A percentile compares a stretch with the other conserved stretches of the same genome.
Conservation (phyloP, 495 filamentous ascomycete species). For the Aspergillus panamensis region DNA sequence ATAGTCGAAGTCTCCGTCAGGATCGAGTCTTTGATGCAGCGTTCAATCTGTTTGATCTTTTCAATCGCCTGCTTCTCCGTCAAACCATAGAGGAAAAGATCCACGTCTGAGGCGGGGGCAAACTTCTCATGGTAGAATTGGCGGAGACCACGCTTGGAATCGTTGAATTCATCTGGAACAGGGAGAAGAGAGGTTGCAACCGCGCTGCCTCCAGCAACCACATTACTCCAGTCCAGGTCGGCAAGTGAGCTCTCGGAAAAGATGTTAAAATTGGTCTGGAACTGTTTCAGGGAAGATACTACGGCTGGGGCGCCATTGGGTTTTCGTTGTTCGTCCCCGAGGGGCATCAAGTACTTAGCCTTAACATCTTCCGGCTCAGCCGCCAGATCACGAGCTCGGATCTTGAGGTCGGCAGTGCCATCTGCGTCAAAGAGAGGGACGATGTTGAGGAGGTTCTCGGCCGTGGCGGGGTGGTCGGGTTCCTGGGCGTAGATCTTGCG, state of each 20-base stretch:
- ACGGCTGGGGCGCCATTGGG: constrained; percentile 59
- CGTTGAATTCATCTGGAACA: constrained; percentile 59
- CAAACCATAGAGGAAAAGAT: constrained; percentile 78
- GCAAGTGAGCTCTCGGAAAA: constrained; percentile 65
- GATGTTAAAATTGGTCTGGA: constrained; percentile 69
- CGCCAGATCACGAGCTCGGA: constrained; percentile 59
- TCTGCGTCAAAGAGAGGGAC: constrained; percentile 63
- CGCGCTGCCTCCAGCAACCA: constrained; percentile 72
- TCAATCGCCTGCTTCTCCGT: constrained; percentile 67
- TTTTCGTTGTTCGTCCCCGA: constrained; percentile 57
- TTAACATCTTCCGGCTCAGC: constrained; percentile 56
- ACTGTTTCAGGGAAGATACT: constrained; percentile 61
- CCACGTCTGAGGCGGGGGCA: constrained; percentile 78
- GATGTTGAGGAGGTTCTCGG: constrained; percentile 61
- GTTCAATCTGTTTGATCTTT: constrained; percentile 78
- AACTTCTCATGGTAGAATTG: constrained; percentile 77
- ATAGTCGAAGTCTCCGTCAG: constrained; percentile 72
- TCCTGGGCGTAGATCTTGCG: constrained; percentile 72
- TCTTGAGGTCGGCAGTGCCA: constrained; percentile 51
- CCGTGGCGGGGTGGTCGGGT: constrained; percentile 52
- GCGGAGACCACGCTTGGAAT: constrained; percentile 59
- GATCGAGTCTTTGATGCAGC: constrained; percentile 63
- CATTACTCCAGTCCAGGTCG: constrained; percentile 73
- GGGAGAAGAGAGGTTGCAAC: constrained; percentile 72
- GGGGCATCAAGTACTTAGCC: constrained; percentile 66